Percentiles rank a stretch among this genome's conserved stretches.
Evolutionary conservation across 2,329 filamentous ascomycete genomes (phyloP).

Genomic region (Parafenestella ontariensis): DNA sequence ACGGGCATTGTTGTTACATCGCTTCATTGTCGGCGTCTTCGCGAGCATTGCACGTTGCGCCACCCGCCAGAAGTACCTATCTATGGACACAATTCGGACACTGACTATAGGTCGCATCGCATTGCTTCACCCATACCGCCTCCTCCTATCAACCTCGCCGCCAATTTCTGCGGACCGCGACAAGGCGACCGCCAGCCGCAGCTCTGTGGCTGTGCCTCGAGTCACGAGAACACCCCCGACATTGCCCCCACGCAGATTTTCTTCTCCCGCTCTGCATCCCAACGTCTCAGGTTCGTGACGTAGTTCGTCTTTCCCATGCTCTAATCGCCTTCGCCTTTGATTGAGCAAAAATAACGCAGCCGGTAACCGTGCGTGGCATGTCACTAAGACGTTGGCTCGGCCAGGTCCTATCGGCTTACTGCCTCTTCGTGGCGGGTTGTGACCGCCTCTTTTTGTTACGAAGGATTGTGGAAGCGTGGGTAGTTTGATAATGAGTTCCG

Average conservation of each 20-base stretch:
- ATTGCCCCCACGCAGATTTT: conserved; percentile 19
- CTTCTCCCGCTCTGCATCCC: conserved; percentile 16
- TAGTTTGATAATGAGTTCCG: conserved; percentile 13
- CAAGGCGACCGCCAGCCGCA: conserved; percentile 13
- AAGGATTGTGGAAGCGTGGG: conserved; percentile 9
- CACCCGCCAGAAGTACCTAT: neutral
- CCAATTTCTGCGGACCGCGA: conserved; percentile 5
- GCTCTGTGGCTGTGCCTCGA: conserved; percentile 22
- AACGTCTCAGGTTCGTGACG: conserved; percentile 10
- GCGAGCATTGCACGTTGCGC: neutral
- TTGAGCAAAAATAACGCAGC: conserved; percentile 3
- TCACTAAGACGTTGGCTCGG: neutral
- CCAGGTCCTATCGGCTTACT: neutral
- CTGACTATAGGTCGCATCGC: neutral
- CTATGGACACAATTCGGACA: neutral
- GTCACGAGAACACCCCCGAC: conserved; percentile 11
- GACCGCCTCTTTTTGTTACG: conserved; percentile 7
- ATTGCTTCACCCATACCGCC: conserved; percentile 1
- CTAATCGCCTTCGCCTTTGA: neutral
- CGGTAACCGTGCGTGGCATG: neutral
- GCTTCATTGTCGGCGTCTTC: neutral
- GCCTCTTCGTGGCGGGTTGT: neutral
- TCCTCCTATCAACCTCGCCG: conserved; percentile 6
- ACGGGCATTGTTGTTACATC: too few relatives aligned
- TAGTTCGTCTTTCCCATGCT: neutral